Evolutionary conservation across 257 asterid species (phyloP).

Genomic region (Lavandula angustifolia): DNA sequence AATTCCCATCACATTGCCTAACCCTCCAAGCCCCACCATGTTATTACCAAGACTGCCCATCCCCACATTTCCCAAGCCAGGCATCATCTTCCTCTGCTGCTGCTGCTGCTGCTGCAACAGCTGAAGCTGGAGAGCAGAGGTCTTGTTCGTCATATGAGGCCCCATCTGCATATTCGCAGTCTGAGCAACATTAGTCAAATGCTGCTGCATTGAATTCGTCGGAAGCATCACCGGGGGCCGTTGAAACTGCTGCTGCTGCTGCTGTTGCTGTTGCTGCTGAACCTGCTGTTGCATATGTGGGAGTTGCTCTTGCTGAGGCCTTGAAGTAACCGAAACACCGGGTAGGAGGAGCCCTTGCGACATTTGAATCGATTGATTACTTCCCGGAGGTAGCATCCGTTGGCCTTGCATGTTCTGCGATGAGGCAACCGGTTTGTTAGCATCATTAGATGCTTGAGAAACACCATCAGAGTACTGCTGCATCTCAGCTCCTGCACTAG

Average conservation of each 20-base stretch:
- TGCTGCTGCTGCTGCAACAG: slow-evolving; percentile 58
- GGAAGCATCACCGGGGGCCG: slow-evolving; percentile 71
- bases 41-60: slow-evolving; percentile 71
- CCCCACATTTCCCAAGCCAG: slow-evolving; percentile 67
- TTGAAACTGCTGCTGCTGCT: slow-evolving; percentile 68
- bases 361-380: slow-evolving; percentile 59
- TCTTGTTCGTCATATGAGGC: slow-evolving; percentile 57
- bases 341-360: slow-evolving; percentile 71
- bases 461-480: slow-evolving; percentile 68
- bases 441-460: slow-evolving; percentile 55
- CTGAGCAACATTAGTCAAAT: slow-evolving; percentile 63
- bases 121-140: slow-evolving; percentile 62
- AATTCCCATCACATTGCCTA: slow-evolving; percentile 71
- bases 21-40: slow-evolving; percentile 76
- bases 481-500: slow-evolving; percentile 51
- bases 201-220: slow-evolving; percentile 64
- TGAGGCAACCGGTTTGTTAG: slow-evolving; percentile 48
- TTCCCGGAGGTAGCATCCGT: slow-evolving; percentile 72
- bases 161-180: slow-evolving; percentile 65
- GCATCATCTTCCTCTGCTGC: slow-evolving; percentile 82
- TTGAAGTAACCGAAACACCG: slow-evolving; percentile 57
- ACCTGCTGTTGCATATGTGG: slow-evolving; percentile 57
- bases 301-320: slow-evolving; percentile 71
- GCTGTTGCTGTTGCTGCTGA: slow-evolving; percentile 55
- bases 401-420: slow-evolving; percentile 55